Percentiles rank a stretch among this genome's conserved stretches.
Conservation (phyloP, 1,139 yeast genomes). For the Martiniozyma asiatica region DNA sequence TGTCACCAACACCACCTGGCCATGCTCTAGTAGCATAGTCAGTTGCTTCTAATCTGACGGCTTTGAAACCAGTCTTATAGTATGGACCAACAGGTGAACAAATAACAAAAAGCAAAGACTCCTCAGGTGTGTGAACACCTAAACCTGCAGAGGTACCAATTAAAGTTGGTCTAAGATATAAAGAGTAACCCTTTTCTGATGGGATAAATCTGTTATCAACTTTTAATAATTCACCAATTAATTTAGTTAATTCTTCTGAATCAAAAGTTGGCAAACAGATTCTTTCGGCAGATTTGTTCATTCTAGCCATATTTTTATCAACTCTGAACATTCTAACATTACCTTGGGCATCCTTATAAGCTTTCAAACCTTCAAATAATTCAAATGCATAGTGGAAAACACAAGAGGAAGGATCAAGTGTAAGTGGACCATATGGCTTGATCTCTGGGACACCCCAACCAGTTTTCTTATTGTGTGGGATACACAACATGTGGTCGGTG, state of each 20-base stretch:
- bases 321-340: conserved; percentile 79
- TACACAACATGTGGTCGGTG: conserved; percentile 81
- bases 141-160: conserved; percentile 83
- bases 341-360: conserved; percentile 60
- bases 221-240: conserved; percentile 61
- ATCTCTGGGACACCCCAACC: conserved; percentile 90
- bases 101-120: conserved; percentile 72
- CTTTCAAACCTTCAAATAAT: conserved; percentile 93
- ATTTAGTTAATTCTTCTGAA: conserved; percentile 58
- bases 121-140: conserved; percentile 74
- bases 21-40: conserved; percentile 94
- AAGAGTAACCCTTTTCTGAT: conserved; percentile 71
- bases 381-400: conserved; percentile 94
- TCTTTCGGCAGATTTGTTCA: conserved; percentile 80
- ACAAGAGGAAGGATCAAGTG: conserved; percentile 74
- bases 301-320: conserved; percentile 80
- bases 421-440: conserved; percentile 67
- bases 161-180: conserved; percentile 87
- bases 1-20: conserved; percentile 98
- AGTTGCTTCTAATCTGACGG: conserved; percentile 86
- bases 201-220: conserved; percentile 75
- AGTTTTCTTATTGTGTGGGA: conserved; percentile 63
- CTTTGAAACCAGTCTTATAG: conserved; percentile 84
- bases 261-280: conserved; percentile 83
- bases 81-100: conserved; percentile 96